phyloP scores from a whole-genome alignment of 163 green algal species.

The Chlorella variabilis region DNA sequence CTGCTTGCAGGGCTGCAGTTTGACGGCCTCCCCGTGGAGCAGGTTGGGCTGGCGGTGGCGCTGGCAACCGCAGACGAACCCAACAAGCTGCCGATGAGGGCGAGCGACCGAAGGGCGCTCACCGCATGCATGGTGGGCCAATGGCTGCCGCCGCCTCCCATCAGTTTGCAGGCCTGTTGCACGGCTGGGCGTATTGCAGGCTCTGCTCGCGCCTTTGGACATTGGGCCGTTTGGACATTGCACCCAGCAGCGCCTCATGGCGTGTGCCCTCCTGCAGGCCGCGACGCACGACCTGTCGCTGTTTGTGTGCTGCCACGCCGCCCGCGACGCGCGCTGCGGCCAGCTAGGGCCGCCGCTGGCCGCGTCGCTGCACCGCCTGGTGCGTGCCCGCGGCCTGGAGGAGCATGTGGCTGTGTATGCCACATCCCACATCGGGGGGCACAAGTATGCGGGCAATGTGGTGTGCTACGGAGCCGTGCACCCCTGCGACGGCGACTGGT shows the following conservation, averaged over 20 bases:
- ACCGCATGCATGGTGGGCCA: neutral
- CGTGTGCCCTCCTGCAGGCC: neutral
- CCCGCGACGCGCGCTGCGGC: slow-evolving; percentile 59
- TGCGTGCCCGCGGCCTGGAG: slow-evolving; percentile 15
- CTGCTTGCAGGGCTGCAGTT: slow-evolving; percentile 3
- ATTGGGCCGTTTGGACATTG: too few relatives aligned
- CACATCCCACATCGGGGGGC: slow-evolving; percentile 41
- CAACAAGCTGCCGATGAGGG: neutral
- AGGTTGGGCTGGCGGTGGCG: slow-evolving; percentile 8
- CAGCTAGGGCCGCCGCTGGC: slow-evolving; percentile 43
- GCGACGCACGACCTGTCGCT: slow-evolving; percentile 4
- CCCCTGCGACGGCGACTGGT: slow-evolving; percentile 71
- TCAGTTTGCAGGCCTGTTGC: too few relatives aligned
- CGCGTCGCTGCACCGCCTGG: slow-evolving; percentile 18
- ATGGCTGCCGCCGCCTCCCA: too few relatives aligned
- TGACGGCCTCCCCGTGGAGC: neutral
- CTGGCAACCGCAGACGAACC: neutral
- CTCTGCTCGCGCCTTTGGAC: too few relatives aligned
- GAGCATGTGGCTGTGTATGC: slow-evolving; percentile 42
- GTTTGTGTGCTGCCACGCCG: slow-evolving; percentile 52
- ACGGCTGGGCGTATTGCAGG: too few relatives aligned
- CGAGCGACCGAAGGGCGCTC: too few relatives aligned
- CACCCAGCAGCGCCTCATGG: too few relatives aligned
- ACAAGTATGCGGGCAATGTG: slow-evolving; percentile 72
- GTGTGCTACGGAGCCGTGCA: slow-evolving; percentile 49